phyloP scores from a whole-genome alignment of 2,329 filamentous ascomycete species.

The Fusarium tricinctum region DNA sequence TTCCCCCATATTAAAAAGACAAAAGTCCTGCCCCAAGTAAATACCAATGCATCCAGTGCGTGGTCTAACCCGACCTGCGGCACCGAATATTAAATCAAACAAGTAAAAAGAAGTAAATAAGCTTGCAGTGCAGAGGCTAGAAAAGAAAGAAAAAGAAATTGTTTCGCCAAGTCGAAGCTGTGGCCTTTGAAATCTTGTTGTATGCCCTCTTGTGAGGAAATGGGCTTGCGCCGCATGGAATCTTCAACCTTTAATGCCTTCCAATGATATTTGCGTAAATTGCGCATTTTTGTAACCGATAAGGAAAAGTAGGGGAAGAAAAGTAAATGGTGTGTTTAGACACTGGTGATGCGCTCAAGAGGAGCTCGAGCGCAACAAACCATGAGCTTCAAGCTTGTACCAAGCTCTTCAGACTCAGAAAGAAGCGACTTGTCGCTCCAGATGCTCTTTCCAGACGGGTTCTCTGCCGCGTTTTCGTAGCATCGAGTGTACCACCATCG shows the following conservation, averaged over 20 bases:
- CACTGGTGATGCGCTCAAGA: conserved; percentile 63
- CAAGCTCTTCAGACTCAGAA: conserved; percentile 86
- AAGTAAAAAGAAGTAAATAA: conserved; percentile 14
- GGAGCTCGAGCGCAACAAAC: conserved; percentile 93
- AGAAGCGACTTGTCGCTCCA: conserved; percentile 84
- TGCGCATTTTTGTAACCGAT: conserved; percentile 27
- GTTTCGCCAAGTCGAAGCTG: conserved; percentile 19
- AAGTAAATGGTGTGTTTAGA: conserved; percentile 52
- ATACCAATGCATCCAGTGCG: conserved; percentile 51
- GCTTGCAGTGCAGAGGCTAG: conserved; percentile 9
- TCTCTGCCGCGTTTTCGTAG: conserved; percentile 80
- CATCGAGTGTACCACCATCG: conserved; percentile 97
- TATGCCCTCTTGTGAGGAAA: conserved; percentile 23
- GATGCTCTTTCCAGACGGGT: conserved; percentile 68
- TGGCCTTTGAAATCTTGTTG: conserved; percentile 18
- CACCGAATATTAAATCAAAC: conserved; percentile 41
- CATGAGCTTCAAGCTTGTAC: conserved; percentile 89
- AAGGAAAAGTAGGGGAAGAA: conserved; percentile 34
- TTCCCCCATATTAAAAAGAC: conserved; percentile 40
- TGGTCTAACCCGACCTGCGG: conserved; percentile 51
- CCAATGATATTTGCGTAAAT: conserved; percentile 29
- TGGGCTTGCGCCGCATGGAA: conserved; percentile 47
- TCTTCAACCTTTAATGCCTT: conserved; percentile 49
- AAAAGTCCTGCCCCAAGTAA: conserved; percentile 31
- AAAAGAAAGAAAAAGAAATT: conserved; percentile 9